Conservation (phyloP, 208 protist genomes). For the Crithidia bombi region DNA sequence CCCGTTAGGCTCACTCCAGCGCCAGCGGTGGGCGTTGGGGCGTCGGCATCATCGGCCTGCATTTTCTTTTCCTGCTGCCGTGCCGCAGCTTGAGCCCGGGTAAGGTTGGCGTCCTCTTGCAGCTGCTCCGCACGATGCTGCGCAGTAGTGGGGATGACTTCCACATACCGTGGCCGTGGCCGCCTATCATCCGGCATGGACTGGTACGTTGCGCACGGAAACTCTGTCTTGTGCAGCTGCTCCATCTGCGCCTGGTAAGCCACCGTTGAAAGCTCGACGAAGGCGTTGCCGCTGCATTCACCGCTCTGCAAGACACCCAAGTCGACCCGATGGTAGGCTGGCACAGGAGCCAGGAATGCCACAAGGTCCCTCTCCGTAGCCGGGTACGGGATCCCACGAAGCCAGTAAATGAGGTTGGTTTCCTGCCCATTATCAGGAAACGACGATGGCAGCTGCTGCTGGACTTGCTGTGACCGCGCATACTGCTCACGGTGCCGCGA, state of each 20-base stretch:
- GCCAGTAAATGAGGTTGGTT: constrained; percentile 43
- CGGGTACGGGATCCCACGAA: constrained; percentile 75
- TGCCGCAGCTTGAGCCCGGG: neutral
- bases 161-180: constrained; percentile 20
- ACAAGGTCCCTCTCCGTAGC: constrained; percentile 57
- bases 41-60: too few relatives aligned
- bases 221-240: constrained; percentile 6
- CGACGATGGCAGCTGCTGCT: constrained; percentile 3
- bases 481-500: neutral
- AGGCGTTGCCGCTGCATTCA: constrained; percentile 71
- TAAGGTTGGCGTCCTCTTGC: neutral
- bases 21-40: too few relatives aligned
- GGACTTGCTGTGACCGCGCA: neutral
- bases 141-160: constrained; percentile 6
- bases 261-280: constrained; percentile 49
- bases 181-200: neutral
- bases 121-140: constrained; percentile 1
- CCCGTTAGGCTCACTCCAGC: too few relatives aligned
- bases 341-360: constrained; percentile 46
- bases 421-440: too few relatives aligned
- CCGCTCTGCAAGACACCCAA: constrained; percentile 47
- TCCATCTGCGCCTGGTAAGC: neutral
- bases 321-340: constrained; percentile 44
- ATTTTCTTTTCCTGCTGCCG: too few relatives aligned
- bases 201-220: constrained; percentile 6